Base-by-base conservation (phyloP, 2,329 filamentous ascomycete genomes). In the Microcyclosporella mali region DNA sequence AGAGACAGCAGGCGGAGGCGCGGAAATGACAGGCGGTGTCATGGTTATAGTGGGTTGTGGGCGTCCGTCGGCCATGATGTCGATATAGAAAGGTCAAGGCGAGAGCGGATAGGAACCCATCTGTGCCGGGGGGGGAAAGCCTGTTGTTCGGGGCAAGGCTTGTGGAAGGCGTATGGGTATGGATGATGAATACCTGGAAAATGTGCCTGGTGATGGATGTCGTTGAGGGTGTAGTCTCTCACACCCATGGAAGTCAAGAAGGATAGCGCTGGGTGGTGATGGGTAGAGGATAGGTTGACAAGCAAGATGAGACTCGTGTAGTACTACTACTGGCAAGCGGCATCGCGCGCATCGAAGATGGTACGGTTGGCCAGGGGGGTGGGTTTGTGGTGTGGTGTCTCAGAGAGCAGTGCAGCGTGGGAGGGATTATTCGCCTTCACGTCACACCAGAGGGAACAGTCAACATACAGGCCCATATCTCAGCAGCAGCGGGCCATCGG, bases 1-100 rank as follows among this genome's bases (percentile, higher is more conserved):
- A 25, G 21, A 4, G 9, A 4, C 21, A 14, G 30, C 16, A 9
- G 35, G 44, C 17, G 9, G 21, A 4, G 9, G 21, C 21, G 21
- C 9, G 4, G 21, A 6, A 34, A 49, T 47, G 29, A 18, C 32
- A 6, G 50, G 50, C 37, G 50, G 50, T 25, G 47, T 50, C 50
- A 50, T 52, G n/a, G 50, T 43, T 42, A 52, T 52, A 33, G 33
- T 52, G 30, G 50, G 50, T 21, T 45, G 43, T 14, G 46, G 47
- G 6, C 41, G 16, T 45, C 38, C 31, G 25, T 38, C 39, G 34
- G 40, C 37, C 41, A 44, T 45, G 18, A 40, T 27, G 33, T 21
- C 17, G 34, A 37, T 6, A 14, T 17, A 11, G 33, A 18, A 34
- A 34, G 8, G 16, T 15, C 18, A 27, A 17, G 37, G 10, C 25